Percentiles rank a stretch among this genome's conserved stretches.
phyloP scores from a whole-genome alignment of 768 basidiomycete species.

The Termitomyces sp. region DNA sequence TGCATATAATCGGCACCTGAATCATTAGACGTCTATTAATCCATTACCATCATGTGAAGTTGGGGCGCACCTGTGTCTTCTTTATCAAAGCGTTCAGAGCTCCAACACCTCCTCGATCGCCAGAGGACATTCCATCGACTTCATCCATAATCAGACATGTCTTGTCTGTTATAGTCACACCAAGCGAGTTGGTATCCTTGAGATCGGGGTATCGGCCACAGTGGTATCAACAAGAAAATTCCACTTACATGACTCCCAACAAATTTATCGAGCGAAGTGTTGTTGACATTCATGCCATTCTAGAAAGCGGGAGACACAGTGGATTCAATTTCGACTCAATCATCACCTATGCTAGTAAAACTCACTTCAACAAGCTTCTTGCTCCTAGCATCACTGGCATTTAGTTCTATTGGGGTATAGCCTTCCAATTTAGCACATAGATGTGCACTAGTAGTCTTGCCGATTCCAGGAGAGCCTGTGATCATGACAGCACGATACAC shows the following conservation, averaged over 20 bases:
- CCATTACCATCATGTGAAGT: not conserved
- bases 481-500: slow-evolving; percentile 85
- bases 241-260: slow-evolving; percentile 54
- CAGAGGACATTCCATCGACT: slow-evolving; percentile 98
- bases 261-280: slow-evolving; percentile 86
- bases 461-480: slow-evolving; percentile 94
- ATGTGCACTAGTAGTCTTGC: slow-evolving; percentile 96
- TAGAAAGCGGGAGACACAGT: slow-evolving; percentile 25
- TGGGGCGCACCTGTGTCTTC: slow-evolving; percentile 73
- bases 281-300: slow-evolving; percentile 89
- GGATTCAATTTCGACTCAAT: not conserved
- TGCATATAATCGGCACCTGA: slow-evolving; percentile 95
- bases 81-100: slow-evolving; percentile 90
- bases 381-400: slow-evolving; percentile 93
- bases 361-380: slow-evolving; percentile 94
- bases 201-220: not conserved
- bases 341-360: not conserved
- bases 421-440: slow-evolving; percentile 88
- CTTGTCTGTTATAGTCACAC: slow-evolving; percentile 72
- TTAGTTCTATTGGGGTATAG: slow-evolving; percentile 91
- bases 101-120: slow-evolving; percentile 95
- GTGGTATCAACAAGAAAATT: not conserved
- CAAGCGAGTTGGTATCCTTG: slow-evolving; percentile 63
- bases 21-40: not conserved
- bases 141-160: slow-evolving; percentile 98